Conservation (phyloP, 1,284 basidiomycete species). For the Porodaedalea pini region DNA sequence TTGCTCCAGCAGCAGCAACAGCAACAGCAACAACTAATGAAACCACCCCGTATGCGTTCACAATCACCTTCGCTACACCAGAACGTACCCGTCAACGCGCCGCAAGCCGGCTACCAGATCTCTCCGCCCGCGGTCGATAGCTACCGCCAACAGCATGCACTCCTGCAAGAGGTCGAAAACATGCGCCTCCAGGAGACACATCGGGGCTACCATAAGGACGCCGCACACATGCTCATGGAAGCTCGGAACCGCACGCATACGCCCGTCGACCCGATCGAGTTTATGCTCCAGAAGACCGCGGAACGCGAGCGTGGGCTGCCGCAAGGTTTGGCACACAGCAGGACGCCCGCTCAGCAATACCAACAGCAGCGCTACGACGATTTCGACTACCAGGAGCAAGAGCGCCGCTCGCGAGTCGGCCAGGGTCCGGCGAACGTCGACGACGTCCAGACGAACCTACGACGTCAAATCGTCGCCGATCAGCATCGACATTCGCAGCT, state of each 20-base stretch:
- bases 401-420: not conserved
- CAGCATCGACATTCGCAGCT: slow-evolving; percentile 31
- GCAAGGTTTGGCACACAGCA: slow-evolving; percentile 36
- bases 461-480: slow-evolving; percentile 17
- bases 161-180: slow-evolving; percentile 32
- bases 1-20: slow-evolving; percentile 28
- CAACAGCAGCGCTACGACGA: slow-evolving; percentile 24
- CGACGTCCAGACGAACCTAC: slow-evolving; percentile 10
- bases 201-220: slow-evolving; percentile 23
- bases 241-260: slow-evolving; percentile 6
- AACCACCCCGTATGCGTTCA: slow-evolving; percentile 20
- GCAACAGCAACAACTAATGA: slow-evolving; percentile 26
- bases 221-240: slow-evolving; percentile 25
- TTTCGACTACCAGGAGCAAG: slow-evolving; percentile 5
- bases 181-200: slow-evolving; percentile 25
- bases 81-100: not conserved
- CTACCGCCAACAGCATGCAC: slow-evolving; percentile 21
- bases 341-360: not conserved
- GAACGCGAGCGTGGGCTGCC: slow-evolving; percentile 35
- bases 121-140: not conserved
- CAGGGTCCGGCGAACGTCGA: slow-evolving; percentile 1
- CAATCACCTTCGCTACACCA: slow-evolving; percentile 14
- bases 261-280: slow-evolving; percentile 1
- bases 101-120: slow-evolving; percentile 10
- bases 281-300: slow-evolving; percentile 16